Evolutionary conservation across 148 eudicot genomes (phyloP).

Genomic region (Chenopodium suecicum): DNA sequence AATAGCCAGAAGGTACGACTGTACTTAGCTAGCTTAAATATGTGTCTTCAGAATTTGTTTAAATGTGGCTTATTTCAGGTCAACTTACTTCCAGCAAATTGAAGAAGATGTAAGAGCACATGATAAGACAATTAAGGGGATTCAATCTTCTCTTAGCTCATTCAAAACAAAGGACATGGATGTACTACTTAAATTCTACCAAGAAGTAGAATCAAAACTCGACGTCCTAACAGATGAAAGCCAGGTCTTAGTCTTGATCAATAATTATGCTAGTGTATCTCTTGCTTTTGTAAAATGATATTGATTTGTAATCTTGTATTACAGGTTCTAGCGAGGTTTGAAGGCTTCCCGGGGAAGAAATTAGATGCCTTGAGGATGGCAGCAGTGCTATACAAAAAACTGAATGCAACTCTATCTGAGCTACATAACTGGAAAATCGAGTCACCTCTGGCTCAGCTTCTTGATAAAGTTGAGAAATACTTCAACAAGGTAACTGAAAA

Average conservation of each 20-base stretch:
- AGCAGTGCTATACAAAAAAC: conserved; percentile 66
- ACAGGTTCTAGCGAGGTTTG: conserved; percentile 66
- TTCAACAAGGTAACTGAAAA: conserved; percentile 63
- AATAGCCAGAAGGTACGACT: conserved; percentile 76
- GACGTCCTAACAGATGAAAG: conserved; percentile 90
- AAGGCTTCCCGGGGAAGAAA: conserved; percentile 82
- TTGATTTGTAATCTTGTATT: not conserved
- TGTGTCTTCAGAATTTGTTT: not conserved
- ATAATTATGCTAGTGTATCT: not conserved
- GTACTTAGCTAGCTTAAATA: not conserved
- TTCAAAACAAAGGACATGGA: conserved; percentile 84
- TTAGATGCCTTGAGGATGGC: conserved; percentile 91
- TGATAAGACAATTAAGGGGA: conserved; percentile 52
- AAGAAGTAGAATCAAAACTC: conserved; percentile 65
- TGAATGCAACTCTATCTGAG: conserved; percentile 50
- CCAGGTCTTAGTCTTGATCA: conserved; percentile 42
- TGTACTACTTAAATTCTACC: conserved; percentile 77
- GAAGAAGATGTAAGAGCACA: conserved; percentile 80
- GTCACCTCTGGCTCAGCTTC: conserved; percentile 50
- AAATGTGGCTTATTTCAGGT: conserved; percentile 38
- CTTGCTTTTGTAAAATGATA: not conserved
- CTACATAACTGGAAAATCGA: conserved; percentile 76
- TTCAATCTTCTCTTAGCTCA: conserved; percentile 47
- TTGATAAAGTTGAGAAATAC: conserved; percentile 61
- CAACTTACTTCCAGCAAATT: conserved; percentile 82